Percentiles rank a stretch among this genome's conserved stretches.
phyloP scores from a whole-genome alignment of 23 red algal species.

The Porphyridium purpureum region DNA sequence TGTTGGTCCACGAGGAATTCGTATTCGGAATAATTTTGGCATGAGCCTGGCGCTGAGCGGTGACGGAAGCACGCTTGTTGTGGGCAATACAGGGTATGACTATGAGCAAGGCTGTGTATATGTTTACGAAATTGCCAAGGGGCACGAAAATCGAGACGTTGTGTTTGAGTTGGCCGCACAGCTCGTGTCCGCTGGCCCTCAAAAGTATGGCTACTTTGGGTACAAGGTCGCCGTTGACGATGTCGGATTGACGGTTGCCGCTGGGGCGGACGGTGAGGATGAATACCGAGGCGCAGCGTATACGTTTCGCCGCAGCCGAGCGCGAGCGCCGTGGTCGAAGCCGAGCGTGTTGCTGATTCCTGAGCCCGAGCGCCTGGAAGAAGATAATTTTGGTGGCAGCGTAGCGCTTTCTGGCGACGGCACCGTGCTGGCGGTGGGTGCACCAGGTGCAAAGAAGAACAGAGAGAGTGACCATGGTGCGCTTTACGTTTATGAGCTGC shows the following conservation, averaged over 20 bases:
- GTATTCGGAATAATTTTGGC: conserved; percentile 63
- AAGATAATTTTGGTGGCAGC: conserved; percentile 7
- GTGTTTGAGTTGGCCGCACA: too few relatives aligned
- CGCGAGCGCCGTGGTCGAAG: not conserved
- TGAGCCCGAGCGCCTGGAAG: not conserved
- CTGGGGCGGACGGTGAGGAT: conserved; percentile 47
- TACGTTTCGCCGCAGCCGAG: conserved; percentile 6
- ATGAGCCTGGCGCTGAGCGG: conserved; percentile 12
- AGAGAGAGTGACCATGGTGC: too few relatives aligned
- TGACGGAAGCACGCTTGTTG: conserved; percentile 6
- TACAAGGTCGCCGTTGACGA: conserved; percentile 20
- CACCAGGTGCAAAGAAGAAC: too few relatives aligned
- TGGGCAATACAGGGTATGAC: conserved; percentile 27
- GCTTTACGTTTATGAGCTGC: too few relatives aligned
- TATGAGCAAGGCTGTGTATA: conserved; percentile 32
- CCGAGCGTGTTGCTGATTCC: not conserved
- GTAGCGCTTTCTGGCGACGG: conserved; percentile 20
- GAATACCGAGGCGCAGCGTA: conserved; percentile 40
- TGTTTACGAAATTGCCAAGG: conserved; percentile 4
- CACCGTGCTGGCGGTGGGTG: conserved; percentile 16
- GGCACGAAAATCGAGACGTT: too few relatives aligned
- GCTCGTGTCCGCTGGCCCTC: conserved; percentile 14
- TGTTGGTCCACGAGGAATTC: conserved; percentile 24
- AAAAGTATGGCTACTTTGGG: conserved; percentile 32
- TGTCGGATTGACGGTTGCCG: conserved; percentile 7